Conservation (phyloP, 202 grass and related monocot species). For the Hordeum pubiflorum region DNA sequence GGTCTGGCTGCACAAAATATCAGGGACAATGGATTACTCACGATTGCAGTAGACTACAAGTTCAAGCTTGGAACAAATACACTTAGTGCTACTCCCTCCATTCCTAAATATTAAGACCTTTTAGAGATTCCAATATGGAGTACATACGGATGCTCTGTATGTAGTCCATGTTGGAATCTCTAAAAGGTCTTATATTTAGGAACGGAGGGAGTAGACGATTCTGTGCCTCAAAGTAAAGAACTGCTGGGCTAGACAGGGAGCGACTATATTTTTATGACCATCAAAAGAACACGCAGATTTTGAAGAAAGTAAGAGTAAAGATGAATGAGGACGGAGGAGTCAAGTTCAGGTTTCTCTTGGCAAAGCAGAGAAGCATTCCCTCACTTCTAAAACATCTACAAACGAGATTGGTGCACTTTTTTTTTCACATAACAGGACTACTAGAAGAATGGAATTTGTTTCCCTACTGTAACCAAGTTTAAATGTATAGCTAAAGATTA, state of each 20-base stretch:
- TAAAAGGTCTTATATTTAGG: no score
- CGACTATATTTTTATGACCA: neutral
- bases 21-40: neutral
- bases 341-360: neutral
- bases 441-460: neutral
- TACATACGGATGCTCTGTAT: no score
- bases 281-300: neutral
- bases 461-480: neutral
- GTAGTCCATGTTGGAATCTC: no score
- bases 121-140: no score
- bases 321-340: neutral
- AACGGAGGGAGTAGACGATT: no score
- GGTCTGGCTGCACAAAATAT: conserved; percentile 53
- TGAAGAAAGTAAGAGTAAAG: neutral
- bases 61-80: neutral
- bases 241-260: neutral
- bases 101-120: no score
- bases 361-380: neutral
- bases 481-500: neutral
- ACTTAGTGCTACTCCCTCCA: no score
- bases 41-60: neutral
- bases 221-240: neutral
- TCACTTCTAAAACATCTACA: neutral
- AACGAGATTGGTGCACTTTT: neutral
- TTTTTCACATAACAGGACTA: neutral